A percentile compares a stretch with the other conserved stretches of the same genome.
phyloP scores from a whole-genome alignment of 352 stramenopile species.

The Phytophthora crassamura region DNA sequence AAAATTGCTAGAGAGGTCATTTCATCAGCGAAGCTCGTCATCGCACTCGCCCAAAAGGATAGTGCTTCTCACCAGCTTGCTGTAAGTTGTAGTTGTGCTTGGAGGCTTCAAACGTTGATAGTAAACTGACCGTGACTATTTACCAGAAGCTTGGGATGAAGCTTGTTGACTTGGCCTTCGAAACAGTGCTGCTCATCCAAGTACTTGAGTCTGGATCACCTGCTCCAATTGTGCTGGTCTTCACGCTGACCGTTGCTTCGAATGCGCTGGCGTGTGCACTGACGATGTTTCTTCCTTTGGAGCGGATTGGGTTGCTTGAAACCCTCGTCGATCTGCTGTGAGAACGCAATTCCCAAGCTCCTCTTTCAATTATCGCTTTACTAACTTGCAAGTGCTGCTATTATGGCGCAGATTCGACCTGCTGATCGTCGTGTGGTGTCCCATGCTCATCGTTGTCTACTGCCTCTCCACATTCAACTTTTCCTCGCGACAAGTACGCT shows the following conservation, averaged over 20 bases:
- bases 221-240: slow-evolving; percentile 22
- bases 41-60: slow-evolving; percentile 5
- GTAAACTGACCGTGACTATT: background rate
- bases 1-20: slow-evolving; percentile 10
- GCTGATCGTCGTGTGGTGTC: too few relatives aligned
- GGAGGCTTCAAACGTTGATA: background rate
- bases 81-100: slow-evolving; percentile 9
- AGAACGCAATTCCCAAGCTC: too few relatives aligned
- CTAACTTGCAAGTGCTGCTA: background rate
- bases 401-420: too few relatives aligned
- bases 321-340: slow-evolving; percentile 21
- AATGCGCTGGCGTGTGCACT: slow-evolving; percentile 21
- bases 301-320: slow-evolving; percentile 17
- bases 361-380: background rate
- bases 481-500: too few relatives aligned
- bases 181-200: too few relatives aligned
- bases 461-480: too few relatives aligned
- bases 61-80: slow-evolving; percentile 12
- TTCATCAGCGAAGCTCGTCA: slow-evolving; percentile 15
- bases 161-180: too few relatives aligned
- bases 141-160: slow-evolving; percentile 35
- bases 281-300: slow-evolving; percentile 25
- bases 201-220: slow-evolving; percentile 32
- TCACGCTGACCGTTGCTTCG: slow-evolving; percentile 24
- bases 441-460: too few relatives aligned